Base-by-base conservation (phyloP, 1,284 basidiomycete species). In the Inonotus hispidus region DNA sequence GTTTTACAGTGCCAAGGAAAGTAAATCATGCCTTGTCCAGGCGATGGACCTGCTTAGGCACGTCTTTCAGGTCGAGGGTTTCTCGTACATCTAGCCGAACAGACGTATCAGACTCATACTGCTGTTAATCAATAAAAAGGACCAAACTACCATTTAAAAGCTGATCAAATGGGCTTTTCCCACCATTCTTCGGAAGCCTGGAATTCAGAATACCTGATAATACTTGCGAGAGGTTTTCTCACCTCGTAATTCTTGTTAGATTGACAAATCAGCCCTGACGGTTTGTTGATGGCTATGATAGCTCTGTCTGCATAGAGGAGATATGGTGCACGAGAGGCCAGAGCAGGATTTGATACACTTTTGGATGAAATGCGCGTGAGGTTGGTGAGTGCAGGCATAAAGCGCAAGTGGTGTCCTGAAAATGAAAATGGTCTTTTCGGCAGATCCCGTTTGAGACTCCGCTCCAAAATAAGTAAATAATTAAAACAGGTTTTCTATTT, bases 221-320 rank as follows among this genome's bases (percentile, higher is more conserved):
- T 4, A 27, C 14, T 35, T n/a, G 16, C 8, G 29, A 11, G 19
- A 52, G 4, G 29, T 37, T 47, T 53, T 43, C 54, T n/a, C 39
- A 58, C 49, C 25, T 66, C 67, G 29, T 21, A 58, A 27, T 54
- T 61, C 25, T 74, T 70, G 41, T 60, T 56, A 14, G 62, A 59
- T 68, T 89, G 87, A 54, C 81, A 81, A 21, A 84, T 69, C 41
- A 88, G 74, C 21, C 79, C 81, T 10, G 80, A 75, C 0, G 85
- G 84, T 67, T 89, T 89, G 67, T 87, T 85, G 50, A 88, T 63
- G 13, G 85, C 77, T 21, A 86, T 72, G 13, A 84, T 59, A 8
- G 75, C 73, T 35, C 76, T 75, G 72, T 88, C 85, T 56, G 77
- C 73, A 67, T 85, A 88, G 8, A 83, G 25, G 1, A 52, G 50